A percentile compares a stretch with the other conserved stretches of the same genome.
These are phyloP conservation scores for Fraxinus paxiana DNA, from an alignment of 305 asterid species.

Conservation along the genomic window DNA sequence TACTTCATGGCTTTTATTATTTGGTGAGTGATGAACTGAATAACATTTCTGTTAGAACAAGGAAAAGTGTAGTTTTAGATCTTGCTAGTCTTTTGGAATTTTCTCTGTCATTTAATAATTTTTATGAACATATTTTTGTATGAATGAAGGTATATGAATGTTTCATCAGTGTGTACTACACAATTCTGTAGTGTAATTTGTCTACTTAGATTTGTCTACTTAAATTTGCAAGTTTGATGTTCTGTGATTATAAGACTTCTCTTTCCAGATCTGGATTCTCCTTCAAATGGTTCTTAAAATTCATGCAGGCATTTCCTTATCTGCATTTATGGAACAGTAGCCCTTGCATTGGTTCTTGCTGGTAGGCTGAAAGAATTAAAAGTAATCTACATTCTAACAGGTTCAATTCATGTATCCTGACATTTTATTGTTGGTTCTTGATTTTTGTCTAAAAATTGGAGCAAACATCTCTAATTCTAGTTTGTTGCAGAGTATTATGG, in stretches of 20 bases:
- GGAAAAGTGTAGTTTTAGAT: slow-evolving; percentile 7
- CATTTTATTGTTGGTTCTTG: slow-evolving; percentile 23
- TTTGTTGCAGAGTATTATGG: slow-evolving; percentile 77
- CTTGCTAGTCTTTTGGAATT: slow-evolving; percentile 6
- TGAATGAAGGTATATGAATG: neutral
- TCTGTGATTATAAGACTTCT: neutral
- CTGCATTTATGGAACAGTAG: slow-evolving; percentile 72
- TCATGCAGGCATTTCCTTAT: slow-evolving; percentile 83
- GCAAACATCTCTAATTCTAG: slow-evolving; percentile 21
- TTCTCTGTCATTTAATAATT: slow-evolving; percentile 1
- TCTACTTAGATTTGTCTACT: neutral
- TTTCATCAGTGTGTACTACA: neutral
- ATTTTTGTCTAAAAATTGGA: slow-evolving; percentile 22
- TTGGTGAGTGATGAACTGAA: slow-evolving; percentile 60
- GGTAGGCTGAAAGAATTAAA: slow-evolving; percentile 74
- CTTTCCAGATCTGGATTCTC: slow-evolving; percentile 14
- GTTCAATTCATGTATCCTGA: slow-evolving; percentile 35
- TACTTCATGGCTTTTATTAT: slow-evolving; percentile 90
- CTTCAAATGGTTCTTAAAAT: slow-evolving; percentile 26
- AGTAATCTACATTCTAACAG: slow-evolving; percentile 71
- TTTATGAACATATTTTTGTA: neutral
- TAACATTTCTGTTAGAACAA: neutral
- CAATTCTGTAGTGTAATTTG: slow-evolving; percentile 12
- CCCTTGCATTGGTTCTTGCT: slow-evolving; percentile 70
- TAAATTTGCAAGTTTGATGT: slow-evolving; percentile 6